Base-by-base conservation (phyloP, 1,284 basidiomycete genomes). In the Ganoderma resinaceum region DNA sequence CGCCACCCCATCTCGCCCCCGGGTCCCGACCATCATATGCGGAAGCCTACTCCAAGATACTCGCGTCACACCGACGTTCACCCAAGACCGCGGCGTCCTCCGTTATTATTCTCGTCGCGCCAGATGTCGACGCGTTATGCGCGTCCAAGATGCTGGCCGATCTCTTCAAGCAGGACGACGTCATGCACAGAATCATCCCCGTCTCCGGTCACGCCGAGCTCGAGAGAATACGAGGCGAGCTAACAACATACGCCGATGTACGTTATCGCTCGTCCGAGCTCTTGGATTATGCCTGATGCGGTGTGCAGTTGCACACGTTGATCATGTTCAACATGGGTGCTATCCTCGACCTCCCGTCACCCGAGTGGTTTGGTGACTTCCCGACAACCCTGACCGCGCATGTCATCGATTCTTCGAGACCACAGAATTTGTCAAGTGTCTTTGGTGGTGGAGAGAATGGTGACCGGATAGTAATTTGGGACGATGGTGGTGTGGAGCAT, bases 301-400 rank as follows among this genome's bases (percentile, higher is more conserved):
- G 58, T 9, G 18, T 49, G 8, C 40, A 99, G 94, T 85, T 99
- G 31, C 95, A 95, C 75, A 95, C 95, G 0, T 86, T 99, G 61
- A 90, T 99, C 63, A 87, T 99, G 57, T 81, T 99, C 61, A 98
- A 98, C 74, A 93, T 99, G 80, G 98, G 98, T 53, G 91, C 92
- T 1, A 89, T 97, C 62, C 86, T 96, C 42, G 94, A 97, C 72
- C 85, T 99, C 8, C 88, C 94, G 0, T 87, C 88, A 2, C 77
- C 84, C 5, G 85, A 87, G 40, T 94, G 92, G 91, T 93, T 95
- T 78, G 93, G 92, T 18, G 86, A 88, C 61, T 92, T 93, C 76
- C 76, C 83, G 53, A 76, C 82, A 4, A 82, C 83, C 72, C 83
- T 92, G 37, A 89, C 87, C 23, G 87, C 96, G 37, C 98, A 99